Conservation (phyloP, 768 basidiomycete genomes). For the Tulasnella sp. region DNA sequence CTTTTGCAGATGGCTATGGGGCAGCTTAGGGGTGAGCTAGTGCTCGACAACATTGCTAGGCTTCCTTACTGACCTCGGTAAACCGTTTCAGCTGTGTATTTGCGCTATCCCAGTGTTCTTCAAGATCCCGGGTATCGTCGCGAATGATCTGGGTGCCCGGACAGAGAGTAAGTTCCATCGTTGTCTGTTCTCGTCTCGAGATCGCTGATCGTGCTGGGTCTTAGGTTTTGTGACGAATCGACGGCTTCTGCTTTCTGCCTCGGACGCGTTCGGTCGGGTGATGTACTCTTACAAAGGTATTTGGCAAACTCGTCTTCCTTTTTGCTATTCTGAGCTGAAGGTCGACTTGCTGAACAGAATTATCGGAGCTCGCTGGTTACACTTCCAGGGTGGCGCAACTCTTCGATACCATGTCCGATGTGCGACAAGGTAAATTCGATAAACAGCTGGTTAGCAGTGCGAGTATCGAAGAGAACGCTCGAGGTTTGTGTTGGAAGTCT, state of each 20-base stretch:
- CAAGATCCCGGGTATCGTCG: slow-evolving; percentile 58
- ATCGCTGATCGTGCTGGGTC: neutral
- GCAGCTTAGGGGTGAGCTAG: slow-evolving; percentile 70
- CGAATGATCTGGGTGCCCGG: slow-evolving; percentile 64
- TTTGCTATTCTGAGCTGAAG: neutral
- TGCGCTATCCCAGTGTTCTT: slow-evolving; percentile 94
- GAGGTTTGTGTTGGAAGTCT: slow-evolving; percentile 40
- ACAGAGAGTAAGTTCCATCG: slow-evolving; percentile 57
- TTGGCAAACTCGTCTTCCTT: neutral
- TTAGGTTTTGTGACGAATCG: slow-evolving; percentile 95
- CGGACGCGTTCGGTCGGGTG: slow-evolving; percentile 87
- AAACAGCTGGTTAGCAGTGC: slow-evolving; percentile 77
- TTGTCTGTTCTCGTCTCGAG: neutral
- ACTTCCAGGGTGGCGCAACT: slow-evolving; percentile 82
- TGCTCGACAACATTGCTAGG: neutral
- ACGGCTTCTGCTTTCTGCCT: slow-evolving; percentile 69
- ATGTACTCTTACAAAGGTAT: slow-evolving; percentile 88
- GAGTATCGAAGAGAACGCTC: slow-evolving; percentile 56
- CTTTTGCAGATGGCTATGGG: slow-evolving; percentile 50
- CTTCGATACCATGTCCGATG: slow-evolving; percentile 83
- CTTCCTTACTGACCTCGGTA: neutral
- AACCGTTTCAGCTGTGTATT: slow-evolving; percentile 49
- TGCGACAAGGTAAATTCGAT: slow-evolving; percentile 72
- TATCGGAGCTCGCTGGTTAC: slow-evolving; percentile 92
- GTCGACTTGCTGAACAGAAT: slow-evolving; percentile 34